phyloP scores from a whole-genome alignment of 2,329 filamentous ascomycete species.

The Apiospora saccharicola region DNA sequence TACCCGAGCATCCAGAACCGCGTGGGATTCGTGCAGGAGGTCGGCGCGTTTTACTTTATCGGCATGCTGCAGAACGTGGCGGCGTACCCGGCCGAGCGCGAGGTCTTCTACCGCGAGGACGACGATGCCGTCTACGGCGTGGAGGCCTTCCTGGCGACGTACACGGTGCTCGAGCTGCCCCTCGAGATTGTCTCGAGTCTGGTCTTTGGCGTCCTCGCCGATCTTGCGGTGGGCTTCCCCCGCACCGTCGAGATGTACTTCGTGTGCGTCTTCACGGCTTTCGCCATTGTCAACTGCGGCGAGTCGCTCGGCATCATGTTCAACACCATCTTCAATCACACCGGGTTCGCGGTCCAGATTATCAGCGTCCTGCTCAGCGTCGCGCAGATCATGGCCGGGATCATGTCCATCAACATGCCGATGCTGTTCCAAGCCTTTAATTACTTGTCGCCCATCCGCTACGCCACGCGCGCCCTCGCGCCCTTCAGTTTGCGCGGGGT shows the following conservation, averaged over 20 bases:
- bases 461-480: slow-evolving; percentile 71
- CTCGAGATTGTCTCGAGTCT: slow-evolving; percentile 73
- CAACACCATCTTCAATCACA: slow-evolving; percentile 77
- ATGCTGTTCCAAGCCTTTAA: slow-evolving; percentile 72
- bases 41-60: slow-evolving; percentile 75
- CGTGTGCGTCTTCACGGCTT: slow-evolving; percentile 71
- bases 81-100: slow-evolving; percentile 74
- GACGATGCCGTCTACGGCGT: slow-evolving; percentile 76
- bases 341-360: slow-evolving; percentile 78
- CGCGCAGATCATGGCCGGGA: slow-evolving; percentile 73
- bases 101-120: slow-evolving; percentile 80
- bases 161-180: slow-evolving; percentile 74
- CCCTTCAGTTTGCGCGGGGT: slow-evolving; percentile 69
- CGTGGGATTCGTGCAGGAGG: slow-evolving; percentile 76
- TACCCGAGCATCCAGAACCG: slow-evolving; percentile 76
- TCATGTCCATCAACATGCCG: slow-evolving; percentile 76
- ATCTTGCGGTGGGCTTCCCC: slow-evolving; percentile 71
- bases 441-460: slow-evolving; percentile 75
- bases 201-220: slow-evolving; percentile 69
- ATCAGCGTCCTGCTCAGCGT: slow-evolving; percentile 75
- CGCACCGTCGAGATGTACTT: slow-evolving; percentile 71
- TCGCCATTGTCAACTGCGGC: slow-evolving; percentile 77
- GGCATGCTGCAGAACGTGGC: slow-evolving; percentile 84
- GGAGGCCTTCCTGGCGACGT: slow-evolving; percentile 74
- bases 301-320: slow-evolving; percentile 82